phyloP scores from a whole-genome alignment of 306 rosid species.

The Mucuna pruriens region DNA sequence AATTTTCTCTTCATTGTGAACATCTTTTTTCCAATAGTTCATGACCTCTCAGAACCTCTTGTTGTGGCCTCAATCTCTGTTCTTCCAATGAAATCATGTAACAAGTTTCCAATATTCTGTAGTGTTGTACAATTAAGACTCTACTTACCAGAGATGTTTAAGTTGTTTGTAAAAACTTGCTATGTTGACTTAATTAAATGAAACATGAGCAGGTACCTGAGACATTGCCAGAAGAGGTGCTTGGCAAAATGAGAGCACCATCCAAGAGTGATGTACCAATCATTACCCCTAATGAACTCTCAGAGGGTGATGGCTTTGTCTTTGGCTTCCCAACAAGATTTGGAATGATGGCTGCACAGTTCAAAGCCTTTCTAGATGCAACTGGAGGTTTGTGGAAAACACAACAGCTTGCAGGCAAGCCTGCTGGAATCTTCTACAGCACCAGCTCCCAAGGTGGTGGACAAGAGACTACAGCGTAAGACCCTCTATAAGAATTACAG shows the following conservation, averaged over 20 bases:
- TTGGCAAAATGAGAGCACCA: conserved; percentile 79
- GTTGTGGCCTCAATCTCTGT: background rate
- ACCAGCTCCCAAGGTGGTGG: conserved; percentile 89
- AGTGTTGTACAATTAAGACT: background rate
- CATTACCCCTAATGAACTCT: conserved; percentile 64
- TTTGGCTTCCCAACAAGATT: conserved; percentile 88
- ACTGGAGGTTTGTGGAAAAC: conserved; percentile 82
- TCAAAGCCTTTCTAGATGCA: conserved; percentile 51
- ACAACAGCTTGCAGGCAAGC: conserved; percentile 85
- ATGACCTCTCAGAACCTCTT: background rate
- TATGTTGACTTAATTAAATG: background rate
- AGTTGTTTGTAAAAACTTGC: background rate
- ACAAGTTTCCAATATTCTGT: background rate
- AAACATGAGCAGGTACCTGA: conserved; percentile 65
- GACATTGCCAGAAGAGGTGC: conserved; percentile 60
- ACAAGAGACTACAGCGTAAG: conserved; percentile 89
- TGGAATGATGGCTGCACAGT: conserved; percentile 73
- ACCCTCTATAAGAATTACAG: too few relatives aligned
- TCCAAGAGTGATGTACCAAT: conserved; percentile 67
- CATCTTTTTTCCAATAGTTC: background rate
- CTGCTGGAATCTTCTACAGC: conserved; percentile 77
- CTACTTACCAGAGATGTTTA: background rate
- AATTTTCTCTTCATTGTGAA: background rate
- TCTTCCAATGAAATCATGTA: background rate
- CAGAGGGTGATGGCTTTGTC: conserved; percentile 75